Evolutionary conservation across 2,329 filamentous ascomycete genomes (phyloP), one percentile per base, ranked within the genome.

Genomic region (Ceratocystis colombiana): DNA sequence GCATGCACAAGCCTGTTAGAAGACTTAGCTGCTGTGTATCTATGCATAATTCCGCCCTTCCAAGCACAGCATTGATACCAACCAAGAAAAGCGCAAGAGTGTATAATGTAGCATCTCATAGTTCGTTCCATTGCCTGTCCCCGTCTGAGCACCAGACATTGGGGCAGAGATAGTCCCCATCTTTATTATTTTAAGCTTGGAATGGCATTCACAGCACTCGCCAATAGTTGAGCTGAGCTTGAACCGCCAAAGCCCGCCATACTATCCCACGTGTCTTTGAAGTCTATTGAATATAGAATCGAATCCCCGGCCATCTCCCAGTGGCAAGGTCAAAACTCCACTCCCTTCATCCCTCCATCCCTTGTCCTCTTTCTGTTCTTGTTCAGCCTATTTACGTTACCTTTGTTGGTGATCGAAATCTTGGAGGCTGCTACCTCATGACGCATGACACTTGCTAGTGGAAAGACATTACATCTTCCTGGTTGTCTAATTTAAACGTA

Each of bases 401-500:
- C 20, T 15, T 28, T 53, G 48, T 3, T 25, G 20, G 48, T 3
- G 20, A 10, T 28, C 48, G 1, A 15, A 53, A 28, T 15, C 22
- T 10, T 28, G 22, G 48, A 53, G 22, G 20, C 12, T 28, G 37
- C 22, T 15, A 53, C 22, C 10, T 5, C 48, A 53, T 53, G 7
- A 15, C 48, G 17, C 48, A 53, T 53, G 48, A 53, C 48, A 28
- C 22, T 41, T 15, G 22, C 48, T 50, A 20, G 48, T 25, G 48
- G 22, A 20, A 53, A 53, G 20, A 53, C 15, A 37, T n/a, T n/a
- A 28, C 28, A 37, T 37, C 28, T 37, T 25, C 30, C 37, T 7
- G n/a, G 37, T 7, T 20, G 8, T 41, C 45, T 8, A 20, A 62
- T 62, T 62, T 46, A 62, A 48, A 41, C 37, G 61, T 45, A 46